phyloP scores from a whole-genome alignment of 2,329 filamentous ascomycete species.

The Botrytis sinoallii region DNA sequence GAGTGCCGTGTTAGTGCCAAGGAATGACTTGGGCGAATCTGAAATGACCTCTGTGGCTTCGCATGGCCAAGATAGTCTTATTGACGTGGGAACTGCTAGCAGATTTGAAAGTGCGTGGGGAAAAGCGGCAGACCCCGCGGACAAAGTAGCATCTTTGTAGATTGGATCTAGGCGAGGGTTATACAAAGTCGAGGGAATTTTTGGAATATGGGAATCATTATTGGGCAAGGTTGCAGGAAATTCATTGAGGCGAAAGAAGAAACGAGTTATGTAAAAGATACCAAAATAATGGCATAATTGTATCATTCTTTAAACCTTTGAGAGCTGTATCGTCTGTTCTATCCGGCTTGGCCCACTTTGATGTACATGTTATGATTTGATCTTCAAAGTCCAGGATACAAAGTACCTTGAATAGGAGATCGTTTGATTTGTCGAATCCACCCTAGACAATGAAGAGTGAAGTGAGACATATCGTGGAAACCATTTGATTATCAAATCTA shows the following conservation, averaged over 20 bases:
- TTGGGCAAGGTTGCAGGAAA: neutral
- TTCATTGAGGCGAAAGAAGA: neutral
- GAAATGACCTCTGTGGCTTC: slow-evolving; percentile 23
- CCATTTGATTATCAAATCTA: neutral
- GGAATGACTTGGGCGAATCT: slow-evolving; percentile 23
- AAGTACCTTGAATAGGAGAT: neutral
- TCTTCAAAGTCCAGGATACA: neutral
- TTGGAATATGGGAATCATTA: slow-evolving; percentile 13
- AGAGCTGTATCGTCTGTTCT: neutral
- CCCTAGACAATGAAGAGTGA: neutral
- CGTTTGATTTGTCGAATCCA: neutral
- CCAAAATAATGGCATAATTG: slow-evolving; percentile 17
- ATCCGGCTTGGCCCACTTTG: neutral
- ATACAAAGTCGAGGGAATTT: neutral
- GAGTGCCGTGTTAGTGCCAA: slow-evolving; percentile 23
- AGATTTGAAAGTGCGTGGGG: slow-evolving; percentile 69
- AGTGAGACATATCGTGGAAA: neutral
- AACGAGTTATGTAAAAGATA: slow-evolving; percentile 21
- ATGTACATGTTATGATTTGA: neutral
- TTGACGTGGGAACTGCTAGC: slow-evolving; percentile 50
- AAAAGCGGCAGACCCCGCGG: slow-evolving; percentile 51
- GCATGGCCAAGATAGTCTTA: slow-evolving; percentile 47
- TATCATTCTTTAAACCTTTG: slow-evolving; percentile 9
- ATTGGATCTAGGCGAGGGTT: slow-evolving; percentile 15
- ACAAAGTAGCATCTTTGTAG: slow-evolving; percentile 22